Percentiles rank a stretch among this genome's conserved stretches.
Conservation (phyloP, 2,329 filamentous ascomycete genomes). For the Curvularia sp. region DNA sequence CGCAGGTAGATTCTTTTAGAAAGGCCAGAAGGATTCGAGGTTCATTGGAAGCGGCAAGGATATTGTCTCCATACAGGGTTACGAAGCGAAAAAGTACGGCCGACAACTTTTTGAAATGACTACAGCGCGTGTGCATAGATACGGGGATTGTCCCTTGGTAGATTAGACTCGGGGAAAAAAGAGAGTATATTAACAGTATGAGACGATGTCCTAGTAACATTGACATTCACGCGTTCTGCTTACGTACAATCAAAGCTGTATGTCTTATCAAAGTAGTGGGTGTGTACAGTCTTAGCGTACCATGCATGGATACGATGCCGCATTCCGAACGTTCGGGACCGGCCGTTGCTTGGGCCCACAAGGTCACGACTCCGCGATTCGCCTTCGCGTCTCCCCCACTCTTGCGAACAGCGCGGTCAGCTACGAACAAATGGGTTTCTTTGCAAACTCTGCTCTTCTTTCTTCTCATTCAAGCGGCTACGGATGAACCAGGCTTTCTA, state of each 20-base stretch:
- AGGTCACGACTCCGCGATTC: conserved; percentile 36
- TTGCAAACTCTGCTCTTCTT: conserved; percentile 11
- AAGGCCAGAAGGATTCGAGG: not conserved
- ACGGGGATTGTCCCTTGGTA: not conserved
- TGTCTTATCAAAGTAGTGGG: not conserved
- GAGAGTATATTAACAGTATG: not conserved
- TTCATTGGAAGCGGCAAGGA: not conserved
- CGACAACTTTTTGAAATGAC: not conserved
- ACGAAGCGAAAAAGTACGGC: not conserved
- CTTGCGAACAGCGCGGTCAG: conserved; percentile 34
- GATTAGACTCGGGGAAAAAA: not conserved
- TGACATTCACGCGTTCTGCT: not conserved
- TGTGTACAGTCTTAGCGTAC: not conserved
- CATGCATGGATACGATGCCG: conserved; percentile 9
- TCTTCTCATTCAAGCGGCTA: conserved; percentile 29
- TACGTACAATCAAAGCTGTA: not conserved
- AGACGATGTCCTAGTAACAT: not conserved
- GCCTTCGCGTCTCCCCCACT: conserved; percentile 51
- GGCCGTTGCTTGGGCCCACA: conserved; percentile 26
- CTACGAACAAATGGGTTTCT: conserved; percentile 37
- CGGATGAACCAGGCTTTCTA: conserved; percentile 26
- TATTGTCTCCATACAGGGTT: not conserved
- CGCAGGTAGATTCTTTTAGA: not conserved
- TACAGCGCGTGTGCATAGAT: not conserved
- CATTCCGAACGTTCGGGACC: conserved; percentile 33